A percentile compares a stretch with the other conserved stretches of the same genome.
These are phyloP conservation scores for Pseudopyrenochaeta lycopersici DNA, from an alignment of 2,329 filamentous ascomycete genomes.

Conservation along the genomic window DNA sequence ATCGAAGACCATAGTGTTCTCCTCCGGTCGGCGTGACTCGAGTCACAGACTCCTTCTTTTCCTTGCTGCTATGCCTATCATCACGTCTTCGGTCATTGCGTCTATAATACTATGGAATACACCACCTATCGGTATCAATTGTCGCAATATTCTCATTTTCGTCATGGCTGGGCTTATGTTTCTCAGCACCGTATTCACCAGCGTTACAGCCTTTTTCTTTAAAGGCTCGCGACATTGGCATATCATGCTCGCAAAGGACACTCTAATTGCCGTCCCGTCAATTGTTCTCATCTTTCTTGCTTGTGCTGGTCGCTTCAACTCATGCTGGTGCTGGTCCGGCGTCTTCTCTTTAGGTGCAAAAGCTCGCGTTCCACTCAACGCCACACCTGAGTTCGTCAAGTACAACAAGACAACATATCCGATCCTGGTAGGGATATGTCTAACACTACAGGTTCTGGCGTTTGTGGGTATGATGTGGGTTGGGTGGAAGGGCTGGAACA, in stretches of 20 bases:
- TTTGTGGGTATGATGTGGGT: conserved; percentile 16
- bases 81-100: conserved; percentile 13
- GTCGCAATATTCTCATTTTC: conserved; percentile 26
- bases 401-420: conserved; percentile 16
- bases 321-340: conserved; percentile 27
- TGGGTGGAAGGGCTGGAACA: conserved; percentile 11
- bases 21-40: background rate
- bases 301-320: conserved; percentile 27
- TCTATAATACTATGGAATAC: conserved; percentile 26
- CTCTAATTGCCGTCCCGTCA: conserved; percentile 19
- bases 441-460: conserved; percentile 6
- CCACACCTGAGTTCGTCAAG: conserved; percentile 2
- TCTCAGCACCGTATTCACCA: conserved; percentile 14
- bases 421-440: conserved; percentile 9
- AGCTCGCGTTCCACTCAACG: conserved; percentile 13
- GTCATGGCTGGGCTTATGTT: conserved; percentile 15
- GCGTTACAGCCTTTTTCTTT: background rate
- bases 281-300: conserved; percentile 25
- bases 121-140: conserved; percentile 25
- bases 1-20: conserved; percentile 8
- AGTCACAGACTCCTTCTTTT: background rate
- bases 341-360: conserved; percentile 8
- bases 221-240: conserved; percentile 19
- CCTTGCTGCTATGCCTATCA: conserved; percentile 9
- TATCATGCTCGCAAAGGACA: conserved; percentile 26